These are phyloP conservation scores for Phalaenopsis equestris DNA, from an alignment of 106 monocot species.

Conservation along the genomic window DNA sequence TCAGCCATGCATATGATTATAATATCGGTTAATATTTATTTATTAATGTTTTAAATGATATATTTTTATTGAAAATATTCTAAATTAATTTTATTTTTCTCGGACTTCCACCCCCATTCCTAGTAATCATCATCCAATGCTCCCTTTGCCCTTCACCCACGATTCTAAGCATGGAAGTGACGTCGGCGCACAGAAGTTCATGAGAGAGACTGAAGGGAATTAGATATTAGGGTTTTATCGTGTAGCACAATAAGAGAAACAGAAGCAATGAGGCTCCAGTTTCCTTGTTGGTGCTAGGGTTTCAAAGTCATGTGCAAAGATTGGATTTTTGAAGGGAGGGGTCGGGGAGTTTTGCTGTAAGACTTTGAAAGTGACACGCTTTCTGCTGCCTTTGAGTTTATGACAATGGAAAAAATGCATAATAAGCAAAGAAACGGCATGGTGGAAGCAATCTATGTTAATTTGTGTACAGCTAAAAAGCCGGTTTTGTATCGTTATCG, in stretches of 20 bases:
- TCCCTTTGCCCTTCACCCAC: background rate
- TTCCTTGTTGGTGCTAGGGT: background rate
- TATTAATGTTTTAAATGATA: too few species aligned
- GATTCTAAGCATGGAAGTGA: background rate
- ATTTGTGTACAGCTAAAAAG: too few species aligned
- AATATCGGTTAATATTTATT: too few species aligned
- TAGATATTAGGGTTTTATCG: background rate
- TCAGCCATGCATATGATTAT: too few species aligned
- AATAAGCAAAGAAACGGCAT: too few species aligned
- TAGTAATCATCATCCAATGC: background rate
- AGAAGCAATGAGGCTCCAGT: background rate
- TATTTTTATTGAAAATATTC: too few species aligned
- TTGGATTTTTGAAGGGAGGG: background rate
- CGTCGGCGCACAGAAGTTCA: background rate
- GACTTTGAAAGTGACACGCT: background rate
- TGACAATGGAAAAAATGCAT: too few species aligned
- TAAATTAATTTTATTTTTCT: too few species aligned
- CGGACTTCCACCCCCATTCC: background rate
- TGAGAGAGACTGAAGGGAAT: background rate
- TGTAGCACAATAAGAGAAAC: conserved; percentile 5
- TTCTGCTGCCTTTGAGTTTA: background rate
- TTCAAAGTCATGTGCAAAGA: too few species aligned
- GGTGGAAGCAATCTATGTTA: too few species aligned
- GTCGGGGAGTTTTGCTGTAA: background rate
- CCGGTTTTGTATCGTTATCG: too few species aligned